A percentile compares a stretch with the other conserved stretches of the same genome.
Conservation (phyloP, 2,329 filamentous ascomycete genomes). For the Aspergillus bombycis region DNA sequence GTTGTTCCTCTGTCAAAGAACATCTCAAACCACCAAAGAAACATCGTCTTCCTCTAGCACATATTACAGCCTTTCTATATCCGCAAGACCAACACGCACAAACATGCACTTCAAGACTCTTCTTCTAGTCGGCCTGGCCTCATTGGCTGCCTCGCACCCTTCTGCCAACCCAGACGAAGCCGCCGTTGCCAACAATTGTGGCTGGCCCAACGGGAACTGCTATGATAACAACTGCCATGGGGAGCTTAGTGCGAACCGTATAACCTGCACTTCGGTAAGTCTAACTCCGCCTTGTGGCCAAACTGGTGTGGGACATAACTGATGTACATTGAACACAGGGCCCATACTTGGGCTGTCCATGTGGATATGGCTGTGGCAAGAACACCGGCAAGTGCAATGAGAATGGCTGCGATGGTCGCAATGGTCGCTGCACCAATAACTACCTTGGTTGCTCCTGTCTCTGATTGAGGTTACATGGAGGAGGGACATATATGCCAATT, state of each 20-base stretch:
- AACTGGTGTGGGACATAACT: neutral
- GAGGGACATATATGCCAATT: neutral
- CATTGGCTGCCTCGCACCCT: neutral
- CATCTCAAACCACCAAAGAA: neutral
- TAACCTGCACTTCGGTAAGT: conserved; percentile 12
- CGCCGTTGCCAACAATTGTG: conserved; percentile 1
- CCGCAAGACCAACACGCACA: neutral
- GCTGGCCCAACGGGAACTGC: conserved; percentile 15
- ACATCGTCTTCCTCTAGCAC: neutral
- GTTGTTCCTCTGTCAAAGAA: neutral
- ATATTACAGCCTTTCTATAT: neutral
- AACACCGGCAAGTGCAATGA: conserved; percentile 10
- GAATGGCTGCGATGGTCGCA: conserved; percentile 9
- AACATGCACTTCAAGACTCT: neutral
- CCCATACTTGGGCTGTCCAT: conserved; percentile 11
- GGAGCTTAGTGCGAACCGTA: conserved; percentile 2
- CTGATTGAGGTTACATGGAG: neutral
- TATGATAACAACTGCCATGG: conserved; percentile 16
- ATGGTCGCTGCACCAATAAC: conserved; percentile 12
- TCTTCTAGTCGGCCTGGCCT: conserved; percentile 4
- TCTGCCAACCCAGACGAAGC: neutral
- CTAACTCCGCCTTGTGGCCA: too few species aligned
- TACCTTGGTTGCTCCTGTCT: conserved; percentile 2
- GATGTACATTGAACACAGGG: neutral
- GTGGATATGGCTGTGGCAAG: conserved; percentile 13